Evolutionary conservation across 2,329 filamentous ascomycete genomes (phyloP).

Genomic region (Botryotinia narcissicola): DNA sequence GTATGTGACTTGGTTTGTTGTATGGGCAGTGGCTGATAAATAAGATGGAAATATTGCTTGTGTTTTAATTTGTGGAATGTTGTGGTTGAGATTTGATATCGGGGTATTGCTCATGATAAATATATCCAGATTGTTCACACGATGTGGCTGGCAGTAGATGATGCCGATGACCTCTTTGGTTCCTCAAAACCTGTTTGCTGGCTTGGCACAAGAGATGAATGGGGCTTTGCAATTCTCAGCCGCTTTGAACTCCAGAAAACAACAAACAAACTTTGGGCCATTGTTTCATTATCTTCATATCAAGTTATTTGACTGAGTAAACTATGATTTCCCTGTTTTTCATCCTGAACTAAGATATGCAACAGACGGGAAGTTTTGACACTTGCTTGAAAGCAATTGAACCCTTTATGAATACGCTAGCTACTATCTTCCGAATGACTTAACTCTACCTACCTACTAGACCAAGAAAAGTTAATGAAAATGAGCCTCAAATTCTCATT

Average conservation of each 20-base stretch:
- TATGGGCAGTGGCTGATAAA: not conserved
- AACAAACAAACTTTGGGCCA: not conserved
- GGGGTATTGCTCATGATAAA: not conserved
- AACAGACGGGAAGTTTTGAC: not conserved
- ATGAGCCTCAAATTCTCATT: not conserved
- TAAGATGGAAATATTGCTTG: not conserved
- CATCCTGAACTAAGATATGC: not conserved
- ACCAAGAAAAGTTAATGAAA: not conserved
- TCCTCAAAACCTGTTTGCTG: constrained; percentile 16
- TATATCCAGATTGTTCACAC: not conserved
- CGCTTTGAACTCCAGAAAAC: constrained; percentile 1
- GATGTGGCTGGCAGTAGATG: not conserved
- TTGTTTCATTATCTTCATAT: not conserved
- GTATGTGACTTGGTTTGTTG: not conserved
- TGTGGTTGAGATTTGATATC: not conserved
- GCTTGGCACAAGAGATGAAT: constrained; percentile 3
- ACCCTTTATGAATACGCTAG: not conserved
- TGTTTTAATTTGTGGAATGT: not conserved
- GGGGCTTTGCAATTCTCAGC: constrained; percentile 3
- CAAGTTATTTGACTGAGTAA: not conserved
- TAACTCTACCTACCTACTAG: not conserved
- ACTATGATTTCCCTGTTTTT: constrained; percentile 8
- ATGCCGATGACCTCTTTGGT: constrained; percentile 1
- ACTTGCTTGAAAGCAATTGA: not conserved
- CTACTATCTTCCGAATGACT: not conserved